Evolutionary conservation across 805 yeast species (phyloP), one percentile per base, ranked within the genome.

Genomic region (Metschnikowia corniflorae): DNA sequence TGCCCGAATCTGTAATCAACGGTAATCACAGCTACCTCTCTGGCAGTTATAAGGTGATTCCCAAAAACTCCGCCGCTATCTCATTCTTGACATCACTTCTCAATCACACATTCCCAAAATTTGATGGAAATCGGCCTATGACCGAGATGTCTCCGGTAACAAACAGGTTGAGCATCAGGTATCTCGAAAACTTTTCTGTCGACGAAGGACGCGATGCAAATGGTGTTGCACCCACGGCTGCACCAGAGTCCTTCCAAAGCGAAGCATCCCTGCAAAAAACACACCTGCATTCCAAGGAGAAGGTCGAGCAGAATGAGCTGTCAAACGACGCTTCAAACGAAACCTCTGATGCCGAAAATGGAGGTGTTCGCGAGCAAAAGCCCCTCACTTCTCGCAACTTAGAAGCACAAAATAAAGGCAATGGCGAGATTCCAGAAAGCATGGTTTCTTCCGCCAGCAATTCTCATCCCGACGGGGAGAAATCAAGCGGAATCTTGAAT

Each of bases 321-420:
- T 41, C 47, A 16, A 46, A 46, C 36, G 52, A 46, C 25, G 52
- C 49, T 2, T 44, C 49, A 15, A 46, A 48, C 33, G 52, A 48
- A n/a, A 44, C 50, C 1, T 46, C 50, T n/a, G 50, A 48, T 26
- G 35, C 45, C 21, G 52, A 46, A 12, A 21, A 21, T 21, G 24
- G n/a, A n/a, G 5, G 24, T 21, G 24, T n/a, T 2, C 42, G 39
- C 29, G 31, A 10, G 10, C 31, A 31, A 8, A 31, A 41, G 25
- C 39, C 45, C 20, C 42, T 34, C 13, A 33, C 42, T 8, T 37
- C 39, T 9, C 16, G 32, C 20, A 34, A 28, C 16, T 21, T 20
- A n/a, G 40, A 20, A 18, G 35, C 31, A 6, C 40, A 36, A 23
- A 36, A 36, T 14, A 6, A 26, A 16, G 21, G n/a, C 14, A 31